A percentile compares a stretch with the other conserved stretches of the same genome.
Conservation (phyloP, 2,329 filamentous ascomycete species). For the Fusarium haematococcum region DNA sequence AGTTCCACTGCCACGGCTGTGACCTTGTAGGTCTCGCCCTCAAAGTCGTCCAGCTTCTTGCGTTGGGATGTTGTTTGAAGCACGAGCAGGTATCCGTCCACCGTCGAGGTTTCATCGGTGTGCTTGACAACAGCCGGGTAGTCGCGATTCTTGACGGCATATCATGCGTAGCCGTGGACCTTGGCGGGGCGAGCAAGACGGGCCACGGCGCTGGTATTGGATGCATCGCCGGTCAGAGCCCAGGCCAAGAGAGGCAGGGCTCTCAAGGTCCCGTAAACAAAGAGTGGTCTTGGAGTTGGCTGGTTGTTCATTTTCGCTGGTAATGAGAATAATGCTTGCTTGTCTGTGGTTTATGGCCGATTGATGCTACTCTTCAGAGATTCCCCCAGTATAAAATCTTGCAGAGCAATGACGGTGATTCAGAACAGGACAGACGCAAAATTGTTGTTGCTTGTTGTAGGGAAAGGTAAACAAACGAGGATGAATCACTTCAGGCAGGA, state of each 20-base stretch:
- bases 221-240: conserved; percentile 44
- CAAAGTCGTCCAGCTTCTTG: conserved; percentile 1
- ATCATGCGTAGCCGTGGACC: conserved; percentile 28
- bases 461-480: background rate
- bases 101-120: background rate
- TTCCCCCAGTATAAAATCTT: fast-evolving
- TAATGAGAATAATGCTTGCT: background rate
- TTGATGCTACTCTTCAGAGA: background rate
- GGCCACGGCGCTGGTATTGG: conserved; percentile 14
- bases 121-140: conserved; percentile 42
- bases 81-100: conserved; percentile 43
- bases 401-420: background rate
- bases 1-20: conserved; percentile 19
- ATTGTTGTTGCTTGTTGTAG: background rate
- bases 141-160: conserved; percentile 32
- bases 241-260: conserved; percentile 46
- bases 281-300: conserved; percentile 35
- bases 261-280: conserved; percentile 47
- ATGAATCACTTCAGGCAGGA: background rate
- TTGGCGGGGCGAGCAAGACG: conserved; percentile 10
- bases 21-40: conserved; percentile 42
- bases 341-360: background rate
- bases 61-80: conserved; percentile 42
- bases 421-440: too few species aligned
- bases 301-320: background rate